These are phyloP conservation scores for Boletus reticuloceps DNA, from an alignment of 768 basidiomycete genomes.

Conservation along the genomic window DNA sequence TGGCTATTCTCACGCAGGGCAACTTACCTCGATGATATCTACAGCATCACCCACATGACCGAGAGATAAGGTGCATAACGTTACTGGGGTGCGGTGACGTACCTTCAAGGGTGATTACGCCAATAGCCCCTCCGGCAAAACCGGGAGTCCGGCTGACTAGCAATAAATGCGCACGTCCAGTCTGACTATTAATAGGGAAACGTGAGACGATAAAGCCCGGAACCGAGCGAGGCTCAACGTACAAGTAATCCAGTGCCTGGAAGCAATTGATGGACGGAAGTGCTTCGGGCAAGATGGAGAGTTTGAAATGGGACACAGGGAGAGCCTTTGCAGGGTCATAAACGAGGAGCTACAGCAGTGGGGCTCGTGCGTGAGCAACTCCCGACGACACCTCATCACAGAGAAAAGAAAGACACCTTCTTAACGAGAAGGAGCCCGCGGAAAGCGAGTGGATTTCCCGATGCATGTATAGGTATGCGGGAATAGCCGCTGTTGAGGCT, in stretches of 20 bases:
- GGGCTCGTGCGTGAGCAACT: neutral
- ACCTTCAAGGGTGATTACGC: constrained; percentile 90
- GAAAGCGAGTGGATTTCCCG: constrained; percentile 66
- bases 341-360: constrained; percentile 59
- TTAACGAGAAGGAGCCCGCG: constrained; percentile 82
- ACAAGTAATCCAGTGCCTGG: constrained; percentile 94
- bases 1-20: constrained; percentile 2
- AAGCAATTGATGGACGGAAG: constrained; percentile 87
- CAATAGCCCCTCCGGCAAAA: constrained; percentile 76
- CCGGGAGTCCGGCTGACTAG: constrained; percentile 86
- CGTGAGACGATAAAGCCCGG: neutral
- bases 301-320: constrained; percentile 69
- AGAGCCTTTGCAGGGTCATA: constrained; percentile 84
- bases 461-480: constrained; percentile 84
- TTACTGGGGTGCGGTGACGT: neutral
- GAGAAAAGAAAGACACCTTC: constrained; percentile 45
- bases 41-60: neutral
- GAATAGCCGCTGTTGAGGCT: constrained; percentile 85
- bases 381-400: neutral
- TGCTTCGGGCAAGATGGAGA: constrained; percentile 89
- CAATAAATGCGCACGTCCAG: constrained; percentile 89
- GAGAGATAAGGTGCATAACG: neutral
- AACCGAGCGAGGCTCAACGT: constrained; percentile 13
- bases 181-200: constrained; percentile 79
- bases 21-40: constrained; percentile 72